Percentiles rank a stretch among this genome's conserved stretches.
Evolutionary conservation across 257 asterid genomes (phyloP).

Genomic region (Echites panduratus): DNA sequence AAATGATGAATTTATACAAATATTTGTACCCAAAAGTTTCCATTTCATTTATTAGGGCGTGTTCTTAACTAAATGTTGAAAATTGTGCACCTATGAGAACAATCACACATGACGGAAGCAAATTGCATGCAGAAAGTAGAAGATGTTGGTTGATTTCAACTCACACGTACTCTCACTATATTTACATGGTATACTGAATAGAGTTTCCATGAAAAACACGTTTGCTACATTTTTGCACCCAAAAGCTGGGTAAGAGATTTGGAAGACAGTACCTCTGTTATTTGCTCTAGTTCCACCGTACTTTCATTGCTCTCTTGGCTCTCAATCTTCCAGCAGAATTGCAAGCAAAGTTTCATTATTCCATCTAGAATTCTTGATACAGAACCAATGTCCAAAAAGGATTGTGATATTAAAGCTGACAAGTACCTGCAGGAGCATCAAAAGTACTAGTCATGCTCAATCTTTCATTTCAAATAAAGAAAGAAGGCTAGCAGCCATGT

Average conservation of each 20-base stretch:
- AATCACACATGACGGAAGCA: not conserved
- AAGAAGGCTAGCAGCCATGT: not conserved
- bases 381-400: slow-evolving; percentile 96
- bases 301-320: slow-evolving; percentile 56
- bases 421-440: slow-evolving; percentile 55
- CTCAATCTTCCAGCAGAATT: slow-evolving; percentile 95
- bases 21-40: not conserved
- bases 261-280: slow-evolving; percentile 67
- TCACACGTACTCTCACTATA: not conserved
- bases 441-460: not conserved
- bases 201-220: not conserved
- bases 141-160: not conserved
- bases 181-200: not conserved
- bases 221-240: not conserved
- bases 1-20: not conserved
- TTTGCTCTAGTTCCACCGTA: slow-evolving; percentile 68
- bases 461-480: not conserved
- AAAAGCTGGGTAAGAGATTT: slow-evolving; percentile 17
- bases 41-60: not conserved
- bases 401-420: slow-evolving; percentile 84
- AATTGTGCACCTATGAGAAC: not conserved
- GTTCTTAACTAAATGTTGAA: not conserved
- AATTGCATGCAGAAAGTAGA: no score
- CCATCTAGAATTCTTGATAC: slow-evolving; percentile 97
- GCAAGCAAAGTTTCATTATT: slow-evolving; percentile 86